Percentiles rank a stretch among this genome's conserved stretches.
Evolutionary conservation across 352 stramenopile species (phyloP).

Genomic region (Phytophthora capsici): DNA sequence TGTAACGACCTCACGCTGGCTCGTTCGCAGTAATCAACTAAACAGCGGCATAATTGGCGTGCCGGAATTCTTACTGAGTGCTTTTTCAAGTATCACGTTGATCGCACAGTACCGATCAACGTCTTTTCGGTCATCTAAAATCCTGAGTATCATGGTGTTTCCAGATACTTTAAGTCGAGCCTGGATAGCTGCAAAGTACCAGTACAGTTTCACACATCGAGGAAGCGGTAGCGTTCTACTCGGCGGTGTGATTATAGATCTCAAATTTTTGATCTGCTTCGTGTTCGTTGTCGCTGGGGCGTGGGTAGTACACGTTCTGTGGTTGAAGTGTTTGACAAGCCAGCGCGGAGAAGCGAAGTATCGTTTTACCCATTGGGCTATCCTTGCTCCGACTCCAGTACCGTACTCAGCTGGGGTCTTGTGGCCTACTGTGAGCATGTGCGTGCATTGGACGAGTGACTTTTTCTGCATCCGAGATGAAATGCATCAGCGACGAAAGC

Average conservation of each 20-base stretch:
- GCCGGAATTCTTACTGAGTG: constrained; percentile 43
- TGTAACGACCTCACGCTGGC: constrained; percentile 20
- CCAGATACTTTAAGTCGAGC: constrained; percentile 5
- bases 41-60: constrained; percentile 36
- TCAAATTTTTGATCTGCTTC: constrained; percentile 41
- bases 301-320: neutral
- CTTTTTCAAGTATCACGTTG: constrained; percentile 42
- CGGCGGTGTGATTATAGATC: constrained; percentile 38
- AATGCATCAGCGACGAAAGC: neutral
- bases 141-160: constrained; percentile 17
- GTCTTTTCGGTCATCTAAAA: constrained; percentile 26
- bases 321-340: constrained; percentile 2
- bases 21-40: constrained; percentile 8
- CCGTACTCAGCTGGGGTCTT: constrained; percentile 42
- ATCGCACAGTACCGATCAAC: constrained; percentile 42
- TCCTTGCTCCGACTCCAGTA: constrained; percentile 32
- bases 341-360: neutral
- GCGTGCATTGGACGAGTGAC: constrained; percentile 42
- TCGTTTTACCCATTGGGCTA: constrained; percentile 8
- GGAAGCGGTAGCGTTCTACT: constrained; percentile 30
- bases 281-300: constrained; percentile 13
- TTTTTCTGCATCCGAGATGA: constrained; percentile 41
- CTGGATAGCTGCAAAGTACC: constrained; percentile 18
- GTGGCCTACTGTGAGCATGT: constrained; percentile 37
- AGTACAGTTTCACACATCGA: constrained; percentile 22